These are phyloP conservation scores for Juncus inflexus DNA, from an alignment of 176 grass and related monocot genomes.

Conservation along the genomic window DNA sequence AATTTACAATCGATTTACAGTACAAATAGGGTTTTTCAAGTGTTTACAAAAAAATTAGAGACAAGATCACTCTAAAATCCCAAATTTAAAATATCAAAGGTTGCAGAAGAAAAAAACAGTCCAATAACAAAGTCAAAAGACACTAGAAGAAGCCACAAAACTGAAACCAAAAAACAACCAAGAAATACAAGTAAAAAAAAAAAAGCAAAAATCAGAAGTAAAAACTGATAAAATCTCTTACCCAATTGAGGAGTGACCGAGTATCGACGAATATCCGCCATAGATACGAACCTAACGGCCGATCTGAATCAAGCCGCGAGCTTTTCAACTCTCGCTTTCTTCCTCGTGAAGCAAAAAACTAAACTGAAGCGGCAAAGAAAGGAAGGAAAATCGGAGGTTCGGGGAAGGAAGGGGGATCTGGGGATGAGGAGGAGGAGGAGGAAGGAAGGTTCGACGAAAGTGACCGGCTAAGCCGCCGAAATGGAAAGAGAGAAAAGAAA, in stretches of 20 bases:
- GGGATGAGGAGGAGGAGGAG: background rate
- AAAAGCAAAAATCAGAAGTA: background rate
- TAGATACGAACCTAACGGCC: background rate
- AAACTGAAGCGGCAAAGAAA: background rate
- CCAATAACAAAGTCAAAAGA: no score
- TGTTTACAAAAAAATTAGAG: no score
- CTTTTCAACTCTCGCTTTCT: slow-evolving; percentile 20
- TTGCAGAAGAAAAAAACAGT: no score
- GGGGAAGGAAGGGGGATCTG: slow-evolving; percentile 16
- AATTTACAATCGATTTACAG: no score
- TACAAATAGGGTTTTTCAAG: no score
- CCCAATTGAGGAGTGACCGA: slow-evolving; percentile 44
- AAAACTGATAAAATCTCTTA: slow-evolving; percentile 14
- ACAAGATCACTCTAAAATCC: no score
- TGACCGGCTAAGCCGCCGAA: background rate
- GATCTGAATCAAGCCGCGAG: slow-evolving; percentile 17
- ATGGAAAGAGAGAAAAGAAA: no score
- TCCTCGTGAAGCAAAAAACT: background rate
- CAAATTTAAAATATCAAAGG: no score
- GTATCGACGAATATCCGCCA: slow-evolving; percentile 35
- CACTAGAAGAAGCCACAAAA: no score
- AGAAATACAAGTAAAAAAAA: background rate
- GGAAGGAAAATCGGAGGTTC: slow-evolving; percentile 24
- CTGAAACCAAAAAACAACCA: background rate
- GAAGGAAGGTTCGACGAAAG: background rate